Evolutionary conservation across 257 asterid species (phyloP).

Genomic region (Hygrophila difformis): DNA sequence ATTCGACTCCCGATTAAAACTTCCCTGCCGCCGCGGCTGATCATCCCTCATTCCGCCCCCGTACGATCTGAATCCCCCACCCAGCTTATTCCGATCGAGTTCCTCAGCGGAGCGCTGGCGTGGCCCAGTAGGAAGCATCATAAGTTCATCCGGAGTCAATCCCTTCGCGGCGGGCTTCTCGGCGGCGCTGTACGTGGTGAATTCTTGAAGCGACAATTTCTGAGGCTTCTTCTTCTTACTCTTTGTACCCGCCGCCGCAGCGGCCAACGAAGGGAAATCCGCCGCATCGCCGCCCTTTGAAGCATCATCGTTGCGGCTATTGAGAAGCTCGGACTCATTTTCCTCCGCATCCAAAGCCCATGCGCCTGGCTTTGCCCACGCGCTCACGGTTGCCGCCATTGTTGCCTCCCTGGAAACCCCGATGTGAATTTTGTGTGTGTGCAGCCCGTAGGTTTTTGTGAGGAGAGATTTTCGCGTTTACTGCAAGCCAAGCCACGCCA

Average conservation of each 20-base stretch:
- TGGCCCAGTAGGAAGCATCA: conserved; percentile 61
- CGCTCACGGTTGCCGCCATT: conserved; percentile 88
- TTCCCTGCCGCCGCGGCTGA: conserved; percentile 40
- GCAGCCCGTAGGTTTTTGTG: conserved; percentile 36
- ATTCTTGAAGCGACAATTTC: conserved; percentile 42
- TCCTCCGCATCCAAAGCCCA: conserved; percentile 92
- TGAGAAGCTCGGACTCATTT: conserved; percentile 50
- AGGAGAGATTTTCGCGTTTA: conserved; percentile 27
- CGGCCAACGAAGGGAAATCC: conserved; percentile 48
- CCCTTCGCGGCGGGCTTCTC: conserved; percentile 20
- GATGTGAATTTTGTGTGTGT: conserved; percentile 18
- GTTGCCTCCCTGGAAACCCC: conserved; percentile 12
- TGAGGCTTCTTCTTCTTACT: conserved; percentile 58
- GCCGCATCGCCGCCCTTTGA: conserved; percentile 14
- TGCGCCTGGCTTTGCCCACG: conserved; percentile 90
- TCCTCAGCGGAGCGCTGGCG: conserved; percentile 60
- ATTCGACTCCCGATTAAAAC: conserved; percentile 32
- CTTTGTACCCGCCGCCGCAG: conserved; percentile 36
- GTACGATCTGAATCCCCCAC: conserved; percentile 59
- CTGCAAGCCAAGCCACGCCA: conserved; percentile 30
- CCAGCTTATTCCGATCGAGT: conserved; percentile 38
- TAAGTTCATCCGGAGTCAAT: conserved; percentile 32
- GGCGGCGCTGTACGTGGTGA: conserved; percentile 19
- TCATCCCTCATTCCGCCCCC: conserved; percentile 39
- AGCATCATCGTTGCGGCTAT: conserved; percentile 21